These are phyloP conservation scores for Dentiscutata heterogama DNA, from an alignment of 371 early-diverging fungal species.

Conservation along the genomic window DNA sequence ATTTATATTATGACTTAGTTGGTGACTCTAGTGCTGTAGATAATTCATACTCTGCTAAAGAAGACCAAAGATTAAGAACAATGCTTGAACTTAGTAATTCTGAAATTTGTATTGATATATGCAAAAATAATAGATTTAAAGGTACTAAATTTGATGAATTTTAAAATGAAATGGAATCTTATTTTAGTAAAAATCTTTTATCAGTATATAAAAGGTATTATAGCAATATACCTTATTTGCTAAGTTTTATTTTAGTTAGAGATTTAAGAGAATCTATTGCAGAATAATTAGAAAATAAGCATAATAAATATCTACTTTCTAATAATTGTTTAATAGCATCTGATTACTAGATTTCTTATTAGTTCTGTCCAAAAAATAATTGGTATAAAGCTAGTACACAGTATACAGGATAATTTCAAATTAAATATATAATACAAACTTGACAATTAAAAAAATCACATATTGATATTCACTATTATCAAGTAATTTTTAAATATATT, in stretches of 20 bases:
- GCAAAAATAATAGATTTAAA: background rate
- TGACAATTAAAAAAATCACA: background rate
- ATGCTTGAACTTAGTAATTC: background rate
- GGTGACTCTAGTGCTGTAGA: background rate
- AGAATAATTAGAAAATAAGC: background rate
- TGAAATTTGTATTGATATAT: background rate
- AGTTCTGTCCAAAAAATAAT: background rate
- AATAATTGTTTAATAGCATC: background rate
- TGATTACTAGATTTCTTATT: background rate
- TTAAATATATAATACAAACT: background rate
- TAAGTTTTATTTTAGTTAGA: background rate
- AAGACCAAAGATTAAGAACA: background rate
- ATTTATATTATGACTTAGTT: background rate
- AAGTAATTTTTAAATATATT: background rate
- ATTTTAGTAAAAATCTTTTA: background rate
- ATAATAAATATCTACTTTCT: background rate
- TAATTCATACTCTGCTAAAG: background rate
- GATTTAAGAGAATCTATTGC: background rate
- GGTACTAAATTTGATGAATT: slow-evolving; percentile 9
- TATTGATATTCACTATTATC: background rate
- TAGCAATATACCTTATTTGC: background rate
- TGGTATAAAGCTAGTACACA: background rate
- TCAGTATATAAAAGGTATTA: background rate
- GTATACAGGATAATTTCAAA: background rate
- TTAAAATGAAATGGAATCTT: background rate